A percentile compares a stretch with the other conserved stretches of the same genome.
Evolutionary conservation across 192 early-diverging fungal species (phyloP).

Genomic region (Coemansia reversa): DNA sequence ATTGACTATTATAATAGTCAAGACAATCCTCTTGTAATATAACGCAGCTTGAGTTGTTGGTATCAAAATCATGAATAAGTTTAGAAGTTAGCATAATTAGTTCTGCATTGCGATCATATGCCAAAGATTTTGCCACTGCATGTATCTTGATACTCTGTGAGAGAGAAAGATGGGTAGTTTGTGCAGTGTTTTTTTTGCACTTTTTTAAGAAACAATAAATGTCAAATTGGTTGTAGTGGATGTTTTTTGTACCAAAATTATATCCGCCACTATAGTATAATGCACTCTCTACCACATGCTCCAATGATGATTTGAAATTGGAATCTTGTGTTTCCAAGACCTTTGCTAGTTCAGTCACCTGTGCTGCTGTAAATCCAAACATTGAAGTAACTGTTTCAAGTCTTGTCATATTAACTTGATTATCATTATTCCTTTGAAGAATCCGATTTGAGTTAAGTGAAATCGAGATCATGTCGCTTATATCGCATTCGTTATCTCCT

Average conservation of each 20-base stretch:
- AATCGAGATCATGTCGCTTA: not conserved
- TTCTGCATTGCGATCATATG: not conserved
- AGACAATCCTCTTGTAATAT: not conserved
- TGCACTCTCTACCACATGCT: not conserved
- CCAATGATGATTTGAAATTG: not conserved
- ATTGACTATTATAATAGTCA: not conserved
- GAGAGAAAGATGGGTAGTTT: not conserved
- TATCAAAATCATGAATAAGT: not conserved
- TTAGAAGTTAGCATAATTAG: not conserved
- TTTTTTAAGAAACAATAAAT: not conserved
- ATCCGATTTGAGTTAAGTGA: not conserved
- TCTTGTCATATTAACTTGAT: not conserved
- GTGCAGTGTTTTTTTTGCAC: not conserved
- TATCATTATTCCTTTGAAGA: not conserved
- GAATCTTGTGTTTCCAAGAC: too few relatives aligned
- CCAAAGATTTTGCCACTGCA: not conserved
- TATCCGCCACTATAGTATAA: conserved; percentile 3
- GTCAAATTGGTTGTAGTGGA: not conserved
- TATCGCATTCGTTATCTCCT: too few relatives aligned
- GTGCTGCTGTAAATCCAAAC: conserved; percentile 1
- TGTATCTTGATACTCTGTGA: not conserved
- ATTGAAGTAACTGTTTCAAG: not conserved
- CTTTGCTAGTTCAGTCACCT: not conserved
- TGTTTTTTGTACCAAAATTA: not conserved
- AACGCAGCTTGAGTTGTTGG: not conserved